These are phyloP conservation scores for Colletotrichum shisoi DNA, from an alignment of 2,329 filamentous ascomycete species.

Conservation along the genomic window DNA sequence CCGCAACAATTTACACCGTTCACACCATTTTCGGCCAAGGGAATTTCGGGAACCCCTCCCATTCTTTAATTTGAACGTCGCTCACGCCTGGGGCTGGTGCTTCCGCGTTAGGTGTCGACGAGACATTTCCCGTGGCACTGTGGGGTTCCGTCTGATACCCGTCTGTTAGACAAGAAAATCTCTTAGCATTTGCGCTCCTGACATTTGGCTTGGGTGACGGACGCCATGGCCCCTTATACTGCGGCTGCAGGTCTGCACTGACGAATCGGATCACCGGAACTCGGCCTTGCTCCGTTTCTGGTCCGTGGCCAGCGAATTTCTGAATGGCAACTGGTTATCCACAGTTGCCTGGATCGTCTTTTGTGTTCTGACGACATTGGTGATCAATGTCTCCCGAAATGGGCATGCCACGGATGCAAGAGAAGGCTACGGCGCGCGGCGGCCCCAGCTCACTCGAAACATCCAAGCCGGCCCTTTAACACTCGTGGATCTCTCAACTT, in stretches of 20 bases:
- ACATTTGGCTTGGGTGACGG: too few species aligned
- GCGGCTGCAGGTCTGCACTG: neutral
- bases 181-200: too few species aligned
- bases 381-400: neutral
- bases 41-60: neutral
- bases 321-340: constrained; percentile 1
- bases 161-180: constrained; percentile 15
- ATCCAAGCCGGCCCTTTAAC: neutral
- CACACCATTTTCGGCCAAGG: neutral
- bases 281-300: neutral
- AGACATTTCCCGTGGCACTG: constrained; percentile 25
- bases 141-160: constrained; percentile 28
- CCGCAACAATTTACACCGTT: neutral
- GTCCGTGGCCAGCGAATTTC: neutral
- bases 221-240: neutral
- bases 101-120: neutral
- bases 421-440: neutral
- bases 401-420: constrained; percentile 2
- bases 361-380: constrained; percentile 9
- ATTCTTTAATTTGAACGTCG: constrained; percentile 1
- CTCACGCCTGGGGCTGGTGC: constrained; percentile 3
- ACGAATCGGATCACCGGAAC: neutral
- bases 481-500: neutral
- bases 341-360: neutral
- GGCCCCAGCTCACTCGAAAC: constrained; percentile 6